Percentiles rank a stretch among this genome's conserved stretches.
Conservation (phyloP, 768 basidiomycete genomes). For the Termitomyces sp. region DNA sequence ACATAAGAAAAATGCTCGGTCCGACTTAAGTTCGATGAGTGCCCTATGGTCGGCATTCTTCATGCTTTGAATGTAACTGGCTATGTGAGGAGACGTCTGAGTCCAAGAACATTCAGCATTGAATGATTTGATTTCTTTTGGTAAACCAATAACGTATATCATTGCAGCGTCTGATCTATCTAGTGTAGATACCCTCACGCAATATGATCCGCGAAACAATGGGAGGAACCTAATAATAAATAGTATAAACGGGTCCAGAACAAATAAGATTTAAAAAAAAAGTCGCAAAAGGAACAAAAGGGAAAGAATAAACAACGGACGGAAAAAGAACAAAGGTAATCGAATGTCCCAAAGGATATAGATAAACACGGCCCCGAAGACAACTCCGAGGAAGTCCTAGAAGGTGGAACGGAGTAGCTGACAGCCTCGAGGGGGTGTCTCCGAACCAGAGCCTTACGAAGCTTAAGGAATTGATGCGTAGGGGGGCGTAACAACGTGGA, state of each 20-base stretch:
- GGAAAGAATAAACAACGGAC: not conserved
- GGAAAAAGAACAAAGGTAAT: not conserved
- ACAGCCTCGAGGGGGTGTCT: not conserved
- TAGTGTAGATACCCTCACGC: not conserved
- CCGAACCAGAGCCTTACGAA: constrained; percentile 1
- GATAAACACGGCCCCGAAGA: not conserved
- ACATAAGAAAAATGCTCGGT: too few species aligned
- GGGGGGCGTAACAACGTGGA: constrained; percentile 6
- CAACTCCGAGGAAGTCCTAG: constrained; percentile 10
- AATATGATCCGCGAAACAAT: constrained; percentile 1
- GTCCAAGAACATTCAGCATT: too few species aligned
- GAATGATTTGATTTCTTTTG: not conserved
- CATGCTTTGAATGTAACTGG: too few species aligned
- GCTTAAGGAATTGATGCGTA: constrained; percentile 3
- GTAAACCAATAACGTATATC: not conserved
- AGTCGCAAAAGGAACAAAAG: not conserved
- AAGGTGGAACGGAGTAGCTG: not conserved
- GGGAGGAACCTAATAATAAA: not conserved
- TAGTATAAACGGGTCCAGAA: not conserved
- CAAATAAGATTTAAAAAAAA: not conserved
- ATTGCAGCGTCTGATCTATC: not conserved
- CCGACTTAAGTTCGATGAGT: too few species aligned
- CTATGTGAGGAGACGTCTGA: too few species aligned
- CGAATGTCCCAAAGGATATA: constrained; percentile 9
- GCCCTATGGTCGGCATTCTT: too few species aligned